Base-by-base conservation (phyloP, 495 filamentous ascomycete genomes). In the Amorphotheca resinae region DNA sequence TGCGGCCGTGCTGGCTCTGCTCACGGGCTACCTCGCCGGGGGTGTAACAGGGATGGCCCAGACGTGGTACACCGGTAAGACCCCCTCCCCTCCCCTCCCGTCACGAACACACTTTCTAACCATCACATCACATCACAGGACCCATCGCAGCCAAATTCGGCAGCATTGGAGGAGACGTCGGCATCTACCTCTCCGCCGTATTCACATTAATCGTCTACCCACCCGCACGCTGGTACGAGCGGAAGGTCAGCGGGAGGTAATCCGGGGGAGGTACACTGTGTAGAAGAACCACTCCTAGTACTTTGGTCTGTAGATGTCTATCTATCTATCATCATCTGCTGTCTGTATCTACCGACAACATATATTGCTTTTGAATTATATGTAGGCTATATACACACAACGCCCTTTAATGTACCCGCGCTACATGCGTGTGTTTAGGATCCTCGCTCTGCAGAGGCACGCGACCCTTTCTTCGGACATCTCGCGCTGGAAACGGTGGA, bases 41-140 rank as follows among this genome's bases (percentile, higher is more conserved):
- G 65, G 65, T 50, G 42, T 70, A 18, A 46, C 72, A 38, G 71
- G 72, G 9, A 74, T 76, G 70, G 55, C 57, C 18, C 64, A 69
- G 45, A 64, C 62, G 1, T 69, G 65, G 66, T 73, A 65, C 41
- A 55, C 69, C 21, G 72, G 48, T 51, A 51, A 20, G 48, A n/a
- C 7, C 16, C 31, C 22, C 18, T 18, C 14, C 5, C 32, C 5
- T 34, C 32, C 6, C 5, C 32, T 14, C 14, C 14, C 32, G 14
- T 6, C 6, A 8, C 16, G 7, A 8, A 6, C 5, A 6, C 1
- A 32, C 1, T 33, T 9, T 9, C 43, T 42, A 17, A 50, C 38
- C 11, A 22, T 8, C 18, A 12, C 16, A 22, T 8, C 18, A 12
- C 16, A 8, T 18, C n/a, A 12, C 17, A 51, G 48, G 72, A 5